Evolutionary conservation across 1,284 basidiomycete genomes (phyloP).

Genomic region (Cerrena zonata): DNA sequence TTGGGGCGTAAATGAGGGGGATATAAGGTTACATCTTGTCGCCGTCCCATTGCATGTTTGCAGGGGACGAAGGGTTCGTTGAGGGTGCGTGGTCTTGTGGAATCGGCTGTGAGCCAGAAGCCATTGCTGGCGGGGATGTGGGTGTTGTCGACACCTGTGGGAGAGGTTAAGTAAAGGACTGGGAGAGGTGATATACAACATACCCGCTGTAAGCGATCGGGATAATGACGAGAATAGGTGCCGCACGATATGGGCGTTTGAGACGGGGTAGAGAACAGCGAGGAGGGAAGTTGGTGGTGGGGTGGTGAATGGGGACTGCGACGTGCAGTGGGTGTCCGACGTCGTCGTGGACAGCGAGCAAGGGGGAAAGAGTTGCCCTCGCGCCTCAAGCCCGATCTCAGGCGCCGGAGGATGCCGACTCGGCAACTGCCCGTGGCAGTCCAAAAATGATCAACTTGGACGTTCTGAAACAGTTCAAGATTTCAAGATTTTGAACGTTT

Average conservation of each 20-base stretch:
- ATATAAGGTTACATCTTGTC: constrained; percentile 43
- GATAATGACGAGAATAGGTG: no score
- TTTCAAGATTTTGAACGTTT: no score
- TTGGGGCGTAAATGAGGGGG: constrained; percentile 8
- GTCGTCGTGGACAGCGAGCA: constrained; percentile 3
- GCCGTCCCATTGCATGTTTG: constrained; percentile 41
- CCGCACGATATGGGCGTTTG: not conserved
- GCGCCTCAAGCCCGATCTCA: constrained; percentile 12
- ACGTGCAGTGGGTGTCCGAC: not conserved
- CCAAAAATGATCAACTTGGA: not conserved
- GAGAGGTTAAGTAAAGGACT: not conserved
- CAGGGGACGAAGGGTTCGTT: constrained; percentile 12
- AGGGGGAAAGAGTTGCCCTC: constrained; percentile 22
- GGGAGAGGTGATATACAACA: not conserved
- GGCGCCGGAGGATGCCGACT: not conserved
- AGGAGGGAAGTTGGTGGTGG: not conserved
- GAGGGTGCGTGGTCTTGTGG: constrained; percentile 7
- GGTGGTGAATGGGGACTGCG: not conserved
- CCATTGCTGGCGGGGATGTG: constrained; percentile 16
- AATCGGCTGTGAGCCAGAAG: constrained; percentile 17
- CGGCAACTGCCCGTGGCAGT: not conserved
- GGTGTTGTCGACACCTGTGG: not conserved
- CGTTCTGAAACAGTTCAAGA: not conserved
- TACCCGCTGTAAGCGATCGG: no score
- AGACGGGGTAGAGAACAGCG: not conserved